These are phyloP conservation scores for Datisca glomerata DNA, from an alignment of 306 rosid species.

Conservation along the genomic window DNA sequence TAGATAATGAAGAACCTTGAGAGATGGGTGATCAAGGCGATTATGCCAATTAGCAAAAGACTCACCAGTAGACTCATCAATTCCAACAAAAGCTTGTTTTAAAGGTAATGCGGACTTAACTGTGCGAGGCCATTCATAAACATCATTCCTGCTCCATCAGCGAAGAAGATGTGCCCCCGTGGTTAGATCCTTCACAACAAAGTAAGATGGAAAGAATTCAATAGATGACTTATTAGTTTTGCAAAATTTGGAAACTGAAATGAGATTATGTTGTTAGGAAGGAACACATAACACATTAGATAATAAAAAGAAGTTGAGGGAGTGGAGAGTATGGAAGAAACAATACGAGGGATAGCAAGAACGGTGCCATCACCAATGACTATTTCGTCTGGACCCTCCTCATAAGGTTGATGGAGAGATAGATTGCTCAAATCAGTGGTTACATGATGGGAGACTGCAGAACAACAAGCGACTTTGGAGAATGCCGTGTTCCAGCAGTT, in stretches of 20 bases:
- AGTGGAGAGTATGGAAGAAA: not conserved
- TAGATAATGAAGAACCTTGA: not conserved
- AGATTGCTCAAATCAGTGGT: no score
- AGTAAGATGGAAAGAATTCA: no score
- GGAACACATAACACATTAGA: not conserved
- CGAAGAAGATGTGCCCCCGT: not conserved
- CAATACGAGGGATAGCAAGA: not conserved
- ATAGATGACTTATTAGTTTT: not conserved
- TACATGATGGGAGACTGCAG: not conserved
- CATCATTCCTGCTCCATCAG: not conserved
- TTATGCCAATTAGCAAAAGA: not conserved
- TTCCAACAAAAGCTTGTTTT: not conserved
- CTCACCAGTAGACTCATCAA: not conserved
- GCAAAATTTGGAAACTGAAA: not conserved
- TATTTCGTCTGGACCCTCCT: no score
- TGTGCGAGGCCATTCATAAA: not conserved
- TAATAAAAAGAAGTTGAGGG: not conserved
- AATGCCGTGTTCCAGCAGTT: fast-evolving
- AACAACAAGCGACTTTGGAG: not conserved
- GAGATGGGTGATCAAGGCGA: not conserved
- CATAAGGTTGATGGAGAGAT: not conserved
- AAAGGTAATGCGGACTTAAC: not conserved
- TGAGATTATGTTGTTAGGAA: not conserved
- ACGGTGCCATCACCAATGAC: no score
- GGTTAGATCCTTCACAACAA: no score